Evolutionary conservation across 1,284 basidiomycete genomes (phyloP), one percentile per base, ranked within the genome.

Genomic region (Pseudozyma tsukubaensis): DNA sequence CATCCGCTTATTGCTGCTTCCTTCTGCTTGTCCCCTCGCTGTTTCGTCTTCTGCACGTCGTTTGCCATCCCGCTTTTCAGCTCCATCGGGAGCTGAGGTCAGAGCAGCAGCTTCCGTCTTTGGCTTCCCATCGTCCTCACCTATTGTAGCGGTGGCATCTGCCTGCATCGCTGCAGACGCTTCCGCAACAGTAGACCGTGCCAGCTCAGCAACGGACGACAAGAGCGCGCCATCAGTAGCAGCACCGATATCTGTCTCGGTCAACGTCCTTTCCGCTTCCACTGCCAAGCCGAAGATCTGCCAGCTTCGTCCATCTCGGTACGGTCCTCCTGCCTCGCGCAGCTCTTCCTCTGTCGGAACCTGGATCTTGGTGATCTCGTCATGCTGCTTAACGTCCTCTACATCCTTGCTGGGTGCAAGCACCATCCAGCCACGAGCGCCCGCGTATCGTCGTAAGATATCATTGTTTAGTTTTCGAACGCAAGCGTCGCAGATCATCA

Each of bases 401-500:
- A 59, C 68, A 14, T 65, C 56, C 16, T 61, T 35, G 14, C 50
- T 62, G 0, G 68, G 69, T 14, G 71, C 50, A 4, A 72, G 51
- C 7, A 77, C 32, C 50, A 76, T 65, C 81, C 81, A 83, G 13
- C 79, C 76, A 16, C 50, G 42, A 3, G 66, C 61, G 13, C 82
- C 80, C 0, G 79, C 71, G 52, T 83, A 83, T n/a, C 45, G 34
- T 14, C 72, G 57, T 12, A 84, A 56, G 4, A 77, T 32, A 2
- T 52, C 61, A 50, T 79, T 73, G 14, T 57, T 57, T 2, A 60
- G 58, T 13, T 59, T 60, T 9, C 72, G 68, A 10, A 84, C 72
- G 55, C 82, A 84, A 3, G 72, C 73, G 37, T 83, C 75, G 58
- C 82, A 84, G 32, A 84, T 75, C 56, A 83, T 65, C 24, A 70